phyloP scores from a whole-genome alignment of 164 flowering plant genomes.

The Buxus sempervirens region DNA sequence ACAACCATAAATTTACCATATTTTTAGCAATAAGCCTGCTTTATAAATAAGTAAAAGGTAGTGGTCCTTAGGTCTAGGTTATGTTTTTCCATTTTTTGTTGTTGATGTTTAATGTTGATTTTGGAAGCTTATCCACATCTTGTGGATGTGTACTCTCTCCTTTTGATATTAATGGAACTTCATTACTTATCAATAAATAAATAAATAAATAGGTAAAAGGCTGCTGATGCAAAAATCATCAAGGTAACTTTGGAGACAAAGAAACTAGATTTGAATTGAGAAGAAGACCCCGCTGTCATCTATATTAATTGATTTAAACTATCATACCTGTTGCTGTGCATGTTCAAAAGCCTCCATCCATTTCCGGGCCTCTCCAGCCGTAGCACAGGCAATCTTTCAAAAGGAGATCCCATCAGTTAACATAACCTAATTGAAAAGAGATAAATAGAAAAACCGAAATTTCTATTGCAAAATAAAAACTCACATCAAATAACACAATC shows the following conservation, averaged over 20 bases:
- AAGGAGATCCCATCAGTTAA: not conserved
- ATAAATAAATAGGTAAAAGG: no score
- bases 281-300: not conserved
- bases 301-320: not conserved
- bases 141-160: no score
- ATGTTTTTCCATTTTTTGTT: no score
- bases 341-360: constrained; percentile 99
- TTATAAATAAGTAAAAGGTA: not conserved
- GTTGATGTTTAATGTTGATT: no score
- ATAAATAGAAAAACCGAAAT: not conserved
- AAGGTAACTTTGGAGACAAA: not conserved
- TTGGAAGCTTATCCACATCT: no score
- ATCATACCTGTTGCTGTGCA: constrained; percentile 79
- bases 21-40: not conserved
- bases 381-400: constrained; percentile 87
- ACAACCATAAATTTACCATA: no score
- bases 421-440: not conserved
- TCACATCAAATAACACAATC: not conserved
- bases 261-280: not conserved
- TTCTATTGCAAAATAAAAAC: not conserved
- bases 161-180: no score
- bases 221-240: not conserved
- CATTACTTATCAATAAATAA: no score
- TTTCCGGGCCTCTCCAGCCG: constrained; percentile 74
- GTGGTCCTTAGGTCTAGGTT: no score